Percentiles rank a stretch among this genome's conserved stretches.
phyloP scores from a whole-genome alignment of 495 filamentous ascomycete species.

The Rostrohypoxylon terebratum region DNA sequence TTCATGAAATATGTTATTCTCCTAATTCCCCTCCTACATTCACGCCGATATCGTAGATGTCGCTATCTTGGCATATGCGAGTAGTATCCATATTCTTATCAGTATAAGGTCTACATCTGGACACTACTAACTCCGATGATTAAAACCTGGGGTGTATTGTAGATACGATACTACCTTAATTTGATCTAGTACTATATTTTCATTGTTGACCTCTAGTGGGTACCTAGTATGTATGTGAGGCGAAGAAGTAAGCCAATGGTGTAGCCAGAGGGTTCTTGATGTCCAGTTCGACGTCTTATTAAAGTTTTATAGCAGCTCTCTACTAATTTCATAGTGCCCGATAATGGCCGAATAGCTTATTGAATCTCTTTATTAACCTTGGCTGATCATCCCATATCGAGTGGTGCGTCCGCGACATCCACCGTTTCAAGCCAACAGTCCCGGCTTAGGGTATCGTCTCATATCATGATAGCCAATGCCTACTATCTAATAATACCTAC shows the following conservation, averaged over 20 bases:
- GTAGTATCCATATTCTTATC: neutral
- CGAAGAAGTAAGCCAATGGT: no score
- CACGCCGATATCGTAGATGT: conserved; percentile 8
- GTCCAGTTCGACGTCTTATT: neutral
- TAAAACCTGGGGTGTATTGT: neutral
- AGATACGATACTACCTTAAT: neutral
- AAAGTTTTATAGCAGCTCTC: neutral
- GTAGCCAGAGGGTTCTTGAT: no score
- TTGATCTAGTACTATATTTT: neutral
- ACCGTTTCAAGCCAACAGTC: conserved; percentile 23
- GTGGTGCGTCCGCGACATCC: neutral
- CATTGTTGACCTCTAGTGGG: neutral
- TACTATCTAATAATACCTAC: no score
- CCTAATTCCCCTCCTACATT: neutral
- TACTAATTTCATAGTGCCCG: neutral
- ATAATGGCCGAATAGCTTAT: neutral
- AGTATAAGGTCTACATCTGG: neutral
- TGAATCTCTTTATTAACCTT: neutral
- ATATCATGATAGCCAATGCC: no score
- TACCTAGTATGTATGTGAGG: no score
- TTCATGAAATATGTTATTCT: neutral
- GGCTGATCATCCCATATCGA: neutral
- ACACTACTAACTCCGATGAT: neutral
- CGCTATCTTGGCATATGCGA: neutral
- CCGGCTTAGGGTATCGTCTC: neutral